A percentile compares a stretch with the other conserved stretches of the same genome.
phyloP scores from a whole-genome alignment of 441 rosid species.

The Viola pubescens region DNA sequence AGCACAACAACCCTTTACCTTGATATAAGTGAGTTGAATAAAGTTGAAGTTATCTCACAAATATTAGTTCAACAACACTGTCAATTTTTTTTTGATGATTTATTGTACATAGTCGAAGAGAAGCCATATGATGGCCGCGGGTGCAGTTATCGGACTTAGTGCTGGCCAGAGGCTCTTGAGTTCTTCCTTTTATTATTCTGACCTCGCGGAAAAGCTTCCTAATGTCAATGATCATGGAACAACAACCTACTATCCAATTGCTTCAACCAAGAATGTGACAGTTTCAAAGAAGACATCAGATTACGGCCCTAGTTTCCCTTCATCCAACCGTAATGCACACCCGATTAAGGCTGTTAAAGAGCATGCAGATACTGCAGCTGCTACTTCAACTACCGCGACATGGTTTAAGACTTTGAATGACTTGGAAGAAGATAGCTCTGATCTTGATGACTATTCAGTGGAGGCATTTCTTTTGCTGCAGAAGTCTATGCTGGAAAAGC shows the following conservation, averaged over 20 bases:
- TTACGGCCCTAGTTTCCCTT: constrained; percentile 42
- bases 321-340: constrained; percentile 35
- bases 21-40: constrained; percentile 5
- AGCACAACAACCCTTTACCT: too few relatives aligned
- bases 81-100: constrained; percentile 24
- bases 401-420: constrained; percentile 33
- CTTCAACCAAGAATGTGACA: constrained; percentile 35
- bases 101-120: constrained; percentile 14
- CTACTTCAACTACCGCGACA: constrained; percentile 29
- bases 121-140: constrained; percentile 59
- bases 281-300: constrained; percentile 48
- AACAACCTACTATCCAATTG: constrained; percentile 29
- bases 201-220: constrained; percentile 49
- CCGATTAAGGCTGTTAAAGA: constrained; percentile 59
- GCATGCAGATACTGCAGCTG: constrained; percentile 35
- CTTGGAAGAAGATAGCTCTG: constrained; percentile 38
- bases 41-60: constrained; percentile 12
- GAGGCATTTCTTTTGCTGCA: constrained; percentile 81
- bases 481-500: constrained; percentile 87
- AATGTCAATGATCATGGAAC: constrained; percentile 42
- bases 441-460: constrained; percentile 47
- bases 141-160: constrained; percentile 76
- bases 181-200: constrained; percentile 56
- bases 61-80: constrained; percentile 8
- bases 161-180: constrained; percentile 68